These are phyloP conservation scores for Cubamyces lactineus DNA, from an alignment of 768 basidiomycete genomes.

Conservation along the genomic window DNA sequence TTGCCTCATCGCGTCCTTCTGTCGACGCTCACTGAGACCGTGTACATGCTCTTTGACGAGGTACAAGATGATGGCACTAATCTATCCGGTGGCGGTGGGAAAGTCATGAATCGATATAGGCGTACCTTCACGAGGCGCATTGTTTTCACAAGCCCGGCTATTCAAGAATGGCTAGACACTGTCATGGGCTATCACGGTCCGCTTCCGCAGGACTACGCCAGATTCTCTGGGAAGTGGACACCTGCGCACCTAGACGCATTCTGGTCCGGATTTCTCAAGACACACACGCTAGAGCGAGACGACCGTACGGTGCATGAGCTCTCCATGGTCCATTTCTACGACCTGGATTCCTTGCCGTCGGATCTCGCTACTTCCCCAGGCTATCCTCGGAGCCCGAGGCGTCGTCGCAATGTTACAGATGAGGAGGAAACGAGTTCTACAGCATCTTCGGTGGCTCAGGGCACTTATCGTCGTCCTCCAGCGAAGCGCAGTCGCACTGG, in stretches of 20 bases:
- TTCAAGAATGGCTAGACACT: conserved; percentile 1
- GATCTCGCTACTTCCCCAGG: not conserved
- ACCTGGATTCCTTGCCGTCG: not conserved
- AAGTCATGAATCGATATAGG: not conserved
- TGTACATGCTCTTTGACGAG: not conserved
- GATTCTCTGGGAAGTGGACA: not conserved
- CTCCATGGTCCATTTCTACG: not conserved
- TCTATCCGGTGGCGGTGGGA: not conserved
- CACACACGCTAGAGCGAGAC: not conserved
- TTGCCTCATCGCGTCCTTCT: not conserved
- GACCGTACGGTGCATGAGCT: not conserved
- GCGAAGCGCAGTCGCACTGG: too few relatives aligned
- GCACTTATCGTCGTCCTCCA: too few relatives aligned
- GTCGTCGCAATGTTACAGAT: too few relatives aligned
- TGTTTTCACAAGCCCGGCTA: not conserved
- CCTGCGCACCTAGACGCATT: not conserved
- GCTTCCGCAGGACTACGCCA: too few relatives aligned
- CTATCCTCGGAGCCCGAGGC: too few relatives aligned
- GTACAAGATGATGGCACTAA: too few relatives aligned
- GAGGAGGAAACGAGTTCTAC: too few relatives aligned
- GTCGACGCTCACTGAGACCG: not conserved
- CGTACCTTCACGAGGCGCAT: not conserved
- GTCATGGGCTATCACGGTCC: not conserved
- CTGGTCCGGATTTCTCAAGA: conserved; percentile 5
- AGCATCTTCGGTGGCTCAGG: too few relatives aligned